These are phyloP conservation scores for Diaporthe sp. DNA, from an alignment of 2,329 filamentous ascomycete genomes.

Conservation along the genomic window DNA sequence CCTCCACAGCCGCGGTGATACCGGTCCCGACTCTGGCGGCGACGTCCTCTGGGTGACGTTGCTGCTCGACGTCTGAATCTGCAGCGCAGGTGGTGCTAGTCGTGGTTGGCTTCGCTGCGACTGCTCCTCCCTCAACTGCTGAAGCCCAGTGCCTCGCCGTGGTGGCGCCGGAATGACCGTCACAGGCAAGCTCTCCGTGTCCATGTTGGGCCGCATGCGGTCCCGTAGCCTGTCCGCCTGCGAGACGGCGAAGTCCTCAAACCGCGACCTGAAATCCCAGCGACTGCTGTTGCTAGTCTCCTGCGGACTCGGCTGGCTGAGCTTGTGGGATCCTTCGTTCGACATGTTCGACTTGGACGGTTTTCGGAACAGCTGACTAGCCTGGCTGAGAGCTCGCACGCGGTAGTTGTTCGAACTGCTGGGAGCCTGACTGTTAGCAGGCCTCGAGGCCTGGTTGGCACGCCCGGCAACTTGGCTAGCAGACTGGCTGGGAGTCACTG, in stretches of 20 bases:
- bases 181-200: slow-evolving; percentile 68
- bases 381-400: slow-evolving; percentile 49
- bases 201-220: slow-evolving; percentile 64
- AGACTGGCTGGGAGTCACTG: slow-evolving; percentile 39
- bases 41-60: slow-evolving; percentile 19
- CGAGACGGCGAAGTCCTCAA: slow-evolving; percentile 72
- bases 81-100: slow-evolving; percentile 22
- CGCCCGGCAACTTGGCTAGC: slow-evolving; percentile 39
- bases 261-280: slow-evolving; percentile 69
- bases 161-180: slow-evolving; percentile 73
- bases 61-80: slow-evolving; percentile 22
- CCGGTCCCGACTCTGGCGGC: slow-evolving; percentile 19
- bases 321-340: slow-evolving; percentile 19
- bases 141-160: slow-evolving; percentile 67
- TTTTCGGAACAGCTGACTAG: slow-evolving; percentile 46
- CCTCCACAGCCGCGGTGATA: slow-evolving; percentile 35
- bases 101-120: slow-evolving; percentile 42
- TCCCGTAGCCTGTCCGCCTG: slow-evolving; percentile 73
- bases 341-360: slow-evolving; percentile 34
- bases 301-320: slow-evolving; percentile 38
- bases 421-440: slow-evolving; percentile 29
- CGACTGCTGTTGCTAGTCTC: slow-evolving; percentile 45
- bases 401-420: slow-evolving; percentile 40
- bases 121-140: slow-evolving; percentile 69
- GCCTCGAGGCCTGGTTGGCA: slow-evolving; percentile 5